These are phyloP conservation scores for Venturia aucupariae DNA, from an alignment of 2,329 filamentous ascomycete species.

Conservation along the genomic window DNA sequence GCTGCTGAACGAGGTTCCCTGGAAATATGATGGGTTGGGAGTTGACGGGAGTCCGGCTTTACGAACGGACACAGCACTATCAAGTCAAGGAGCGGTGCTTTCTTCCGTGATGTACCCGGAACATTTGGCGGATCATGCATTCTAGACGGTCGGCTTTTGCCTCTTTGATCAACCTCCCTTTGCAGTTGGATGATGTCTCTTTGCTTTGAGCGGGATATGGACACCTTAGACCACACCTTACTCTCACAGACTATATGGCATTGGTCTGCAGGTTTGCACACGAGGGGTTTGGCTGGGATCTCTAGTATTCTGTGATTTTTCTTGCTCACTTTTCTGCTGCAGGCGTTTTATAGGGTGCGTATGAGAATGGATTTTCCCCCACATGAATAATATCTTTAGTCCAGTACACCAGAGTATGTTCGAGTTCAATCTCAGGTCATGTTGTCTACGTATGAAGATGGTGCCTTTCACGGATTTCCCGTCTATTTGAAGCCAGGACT, in stretches of 20 bases:
- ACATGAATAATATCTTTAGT: conserved; percentile 6
- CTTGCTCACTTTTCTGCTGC: background rate
- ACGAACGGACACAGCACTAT: background rate
- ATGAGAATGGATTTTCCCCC: background rate
- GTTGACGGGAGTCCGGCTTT: conserved; percentile 1
- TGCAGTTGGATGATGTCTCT: conserved; percentile 4
- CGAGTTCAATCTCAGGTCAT: background rate
- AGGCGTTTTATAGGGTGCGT: conserved; percentile 2
- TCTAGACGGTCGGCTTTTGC: conserved; percentile 6
- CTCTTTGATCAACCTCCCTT: background rate
- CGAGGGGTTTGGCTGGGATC: background rate
- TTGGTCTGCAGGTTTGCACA: background rate
- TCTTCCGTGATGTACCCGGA: conserved; percentile 4
- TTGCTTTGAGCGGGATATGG: conserved; percentile 5
- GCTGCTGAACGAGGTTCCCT: conserved; percentile 60
- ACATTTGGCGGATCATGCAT: conserved; percentile 6
- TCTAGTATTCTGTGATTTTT: background rate
- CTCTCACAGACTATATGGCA: background rate
- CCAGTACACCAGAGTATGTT: background rate
- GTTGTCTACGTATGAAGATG: background rate
- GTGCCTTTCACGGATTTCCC: background rate
- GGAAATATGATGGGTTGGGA: conserved; percentile 3
- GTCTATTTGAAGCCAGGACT: background rate
- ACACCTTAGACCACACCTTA: background rate
- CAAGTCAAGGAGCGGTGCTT: conserved; percentile 5